Conservation (phyloP, 2,329 filamentous ascomycete species). For the Xylaria sp. region DNA sequence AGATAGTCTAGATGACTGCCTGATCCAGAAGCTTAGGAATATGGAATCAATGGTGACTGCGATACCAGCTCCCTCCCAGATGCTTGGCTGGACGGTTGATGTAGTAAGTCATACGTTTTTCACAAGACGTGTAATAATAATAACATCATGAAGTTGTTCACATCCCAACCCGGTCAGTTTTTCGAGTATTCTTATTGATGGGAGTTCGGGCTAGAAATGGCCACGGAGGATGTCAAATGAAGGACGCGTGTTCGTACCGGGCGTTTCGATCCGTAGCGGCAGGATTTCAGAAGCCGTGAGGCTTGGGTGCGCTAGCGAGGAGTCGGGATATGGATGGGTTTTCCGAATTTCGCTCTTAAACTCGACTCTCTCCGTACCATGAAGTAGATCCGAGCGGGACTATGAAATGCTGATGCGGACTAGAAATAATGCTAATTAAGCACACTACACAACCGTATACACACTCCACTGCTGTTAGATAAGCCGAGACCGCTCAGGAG, state of each 20-base stretch:
- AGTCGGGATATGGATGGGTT: slow-evolving; percentile 3
- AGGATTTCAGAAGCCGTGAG: slow-evolving; percentile 22
- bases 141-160: slow-evolving; percentile 17
- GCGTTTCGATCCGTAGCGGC: slow-evolving; percentile 17
- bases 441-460: neutral
- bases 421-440: neutral
- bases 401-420: neutral
- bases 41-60: neutral
- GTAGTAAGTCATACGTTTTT: slow-evolving; percentile 34
- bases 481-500: neutral
- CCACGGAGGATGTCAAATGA: slow-evolving; percentile 6
- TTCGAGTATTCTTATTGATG: slow-evolving; percentile 15
- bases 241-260: slow-evolving; percentile 27
- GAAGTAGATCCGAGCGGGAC: neutral
- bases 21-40: slow-evolving; percentile 17
- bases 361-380: neutral
- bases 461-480: neutral
- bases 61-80: slow-evolving; percentile 21
- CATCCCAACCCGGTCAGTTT: slow-evolving; percentile 16
- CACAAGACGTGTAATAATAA: slow-evolving; percentile 18
- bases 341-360: slow-evolving; percentile 7
- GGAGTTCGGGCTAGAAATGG: slow-evolving; percentile 12
- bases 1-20: slow-evolving; percentile 31
- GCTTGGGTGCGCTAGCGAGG: slow-evolving; percentile 5
- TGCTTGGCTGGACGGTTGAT: slow-evolving; percentile 31